Conservation (phyloP, 2,329 filamentous ascomycete genomes). For the Cladophialophora yegresii region DNA sequence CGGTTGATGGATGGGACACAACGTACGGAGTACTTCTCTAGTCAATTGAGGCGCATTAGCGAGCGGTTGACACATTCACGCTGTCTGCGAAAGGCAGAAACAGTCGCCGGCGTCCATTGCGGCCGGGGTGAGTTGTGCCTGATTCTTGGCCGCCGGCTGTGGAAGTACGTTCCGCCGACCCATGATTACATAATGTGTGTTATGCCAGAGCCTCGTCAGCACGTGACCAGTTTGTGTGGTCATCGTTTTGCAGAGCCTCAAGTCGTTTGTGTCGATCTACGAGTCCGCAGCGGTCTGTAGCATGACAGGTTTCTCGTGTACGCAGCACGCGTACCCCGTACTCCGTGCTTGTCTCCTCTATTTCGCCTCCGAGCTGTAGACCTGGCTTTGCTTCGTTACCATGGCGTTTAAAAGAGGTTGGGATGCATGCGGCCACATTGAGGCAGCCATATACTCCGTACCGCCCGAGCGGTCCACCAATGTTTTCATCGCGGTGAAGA, state of each 20-base stretch:
- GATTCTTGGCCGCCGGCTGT: not conserved
- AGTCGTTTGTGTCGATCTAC: not conserved
- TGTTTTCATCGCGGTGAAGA: not conserved
- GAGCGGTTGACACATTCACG: not conserved
- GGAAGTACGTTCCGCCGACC: slow-evolving; percentile 3
- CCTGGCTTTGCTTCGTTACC: not conserved
- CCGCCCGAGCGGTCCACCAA: not conserved
- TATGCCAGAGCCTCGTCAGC: too few species aligned
- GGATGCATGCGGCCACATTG: not conserved
- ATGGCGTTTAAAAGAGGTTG: not conserved
- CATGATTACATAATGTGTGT: not conserved
- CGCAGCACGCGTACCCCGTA: too few species aligned
- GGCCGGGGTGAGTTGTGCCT: not conserved
- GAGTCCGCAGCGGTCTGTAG: not conserved
- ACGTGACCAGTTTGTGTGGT: not conserved
- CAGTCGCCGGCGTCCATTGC: not conserved
- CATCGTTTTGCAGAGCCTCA: not conserved
- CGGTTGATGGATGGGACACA: not conserved
- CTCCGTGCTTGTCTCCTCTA: not conserved
- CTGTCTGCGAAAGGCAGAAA: not conserved
- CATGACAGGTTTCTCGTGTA: not conserved
- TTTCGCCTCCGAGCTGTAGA: not conserved
- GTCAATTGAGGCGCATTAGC: not conserved
- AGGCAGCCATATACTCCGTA: not conserved
- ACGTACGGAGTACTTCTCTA: not conserved